phyloP scores from a whole-genome alignment of 2,329 filamentous ascomycete species.

The Nemania sp. region DNA sequence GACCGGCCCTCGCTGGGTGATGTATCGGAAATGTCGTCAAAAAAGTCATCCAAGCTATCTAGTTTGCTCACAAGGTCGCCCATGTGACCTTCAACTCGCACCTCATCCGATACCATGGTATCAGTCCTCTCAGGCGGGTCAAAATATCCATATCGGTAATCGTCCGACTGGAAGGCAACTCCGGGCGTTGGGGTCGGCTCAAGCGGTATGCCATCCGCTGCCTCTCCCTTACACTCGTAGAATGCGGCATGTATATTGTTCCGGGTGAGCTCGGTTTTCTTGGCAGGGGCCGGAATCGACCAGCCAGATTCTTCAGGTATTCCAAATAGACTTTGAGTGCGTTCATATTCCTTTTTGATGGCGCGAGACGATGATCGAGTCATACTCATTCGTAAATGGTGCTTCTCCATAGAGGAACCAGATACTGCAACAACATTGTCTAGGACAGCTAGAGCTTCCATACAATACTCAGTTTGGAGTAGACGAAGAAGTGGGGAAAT shows the following conservation, averaged over 20 bases:
- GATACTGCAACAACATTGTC: constrained; percentile 96
- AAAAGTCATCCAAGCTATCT: constrained; percentile 80
- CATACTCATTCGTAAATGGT: constrained; percentile 98
- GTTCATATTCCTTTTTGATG: constrained; percentile 91
- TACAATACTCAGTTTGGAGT: constrained; percentile 90
- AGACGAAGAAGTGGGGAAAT: constrained; percentile 90
- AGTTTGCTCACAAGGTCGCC: constrained; percentile 82
- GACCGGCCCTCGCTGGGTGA: constrained; percentile 65
- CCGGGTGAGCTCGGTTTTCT: constrained; percentile 83
- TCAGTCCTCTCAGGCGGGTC: constrained; percentile 72
- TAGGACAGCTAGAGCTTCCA: constrained; percentile 86
- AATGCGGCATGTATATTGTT: constrained; percentile 95
- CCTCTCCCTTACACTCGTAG: constrained; percentile 81
- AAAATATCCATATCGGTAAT: constrained; percentile 82
- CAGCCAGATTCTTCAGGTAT: constrained; percentile 95
- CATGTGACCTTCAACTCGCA: constrained; percentile 70
- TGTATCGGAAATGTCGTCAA: constrained; percentile 67
- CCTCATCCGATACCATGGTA: constrained; percentile 91
- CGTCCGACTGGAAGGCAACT: constrained; percentile 89
- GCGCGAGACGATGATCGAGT: constrained; percentile 82
- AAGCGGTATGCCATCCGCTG: constrained; percentile 57
- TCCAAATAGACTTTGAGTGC: constrained; percentile 91
- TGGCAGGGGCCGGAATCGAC: constrained; percentile 91
- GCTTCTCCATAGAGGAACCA: constrained; percentile 87
- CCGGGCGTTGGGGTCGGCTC: constrained; percentile 76